Conservation (phyloP, 2,329 filamentous ascomycete species). For the Chrysoporthe puriensis region DNA sequence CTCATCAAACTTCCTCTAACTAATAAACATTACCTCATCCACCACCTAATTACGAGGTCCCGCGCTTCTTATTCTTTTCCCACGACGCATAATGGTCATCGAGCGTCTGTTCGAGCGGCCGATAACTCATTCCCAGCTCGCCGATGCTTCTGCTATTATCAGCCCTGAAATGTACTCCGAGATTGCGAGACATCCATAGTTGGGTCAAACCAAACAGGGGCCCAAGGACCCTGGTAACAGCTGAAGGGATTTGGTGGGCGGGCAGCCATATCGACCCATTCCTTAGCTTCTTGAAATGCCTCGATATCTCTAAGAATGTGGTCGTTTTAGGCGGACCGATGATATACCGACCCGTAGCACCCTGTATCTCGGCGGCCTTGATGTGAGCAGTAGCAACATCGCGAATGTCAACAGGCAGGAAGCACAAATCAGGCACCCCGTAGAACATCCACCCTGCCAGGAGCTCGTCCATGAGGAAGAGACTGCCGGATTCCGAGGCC, state of each 20-base stretch:
- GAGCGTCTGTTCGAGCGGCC: slow-evolving; percentile 20
- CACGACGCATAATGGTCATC: slow-evolving; percentile 21
- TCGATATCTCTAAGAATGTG: slow-evolving; percentile 23
- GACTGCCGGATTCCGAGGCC: slow-evolving; percentile 34
- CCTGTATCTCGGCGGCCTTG: slow-evolving; percentile 19
- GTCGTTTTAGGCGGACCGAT: slow-evolving; percentile 17
- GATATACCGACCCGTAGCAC: slow-evolving; percentile 27
- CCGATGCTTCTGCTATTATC: slow-evolving; percentile 23
- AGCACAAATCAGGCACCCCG: slow-evolving; percentile 36
- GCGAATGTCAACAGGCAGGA: slow-evolving; percentile 32
- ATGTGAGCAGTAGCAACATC: slow-evolving; percentile 33
- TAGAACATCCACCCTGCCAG: slow-evolving; percentile 33
- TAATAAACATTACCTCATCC: too few relatives aligned
- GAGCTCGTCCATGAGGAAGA: slow-evolving; percentile 35
- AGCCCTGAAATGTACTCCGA: slow-evolving; percentile 19
- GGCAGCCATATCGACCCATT: slow-evolving; percentile 22
- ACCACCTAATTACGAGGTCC: neutral
- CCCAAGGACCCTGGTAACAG: slow-evolving; percentile 18
- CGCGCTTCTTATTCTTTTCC: slow-evolving; percentile 2
- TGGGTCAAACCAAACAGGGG: slow-evolving; percentile 24
- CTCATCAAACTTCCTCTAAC: too few relatives aligned
- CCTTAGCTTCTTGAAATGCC: slow-evolving; percentile 16
- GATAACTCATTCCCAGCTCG: slow-evolving; percentile 19
- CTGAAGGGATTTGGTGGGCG: slow-evolving; percentile 15
- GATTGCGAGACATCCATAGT: slow-evolving; percentile 24